A percentile compares a stretch with the other conserved stretches of the same genome.
phyloP scores from a whole-genome alignment of 2,329 filamentous ascomycete genomes.

The Penicillium sp. region DNA sequence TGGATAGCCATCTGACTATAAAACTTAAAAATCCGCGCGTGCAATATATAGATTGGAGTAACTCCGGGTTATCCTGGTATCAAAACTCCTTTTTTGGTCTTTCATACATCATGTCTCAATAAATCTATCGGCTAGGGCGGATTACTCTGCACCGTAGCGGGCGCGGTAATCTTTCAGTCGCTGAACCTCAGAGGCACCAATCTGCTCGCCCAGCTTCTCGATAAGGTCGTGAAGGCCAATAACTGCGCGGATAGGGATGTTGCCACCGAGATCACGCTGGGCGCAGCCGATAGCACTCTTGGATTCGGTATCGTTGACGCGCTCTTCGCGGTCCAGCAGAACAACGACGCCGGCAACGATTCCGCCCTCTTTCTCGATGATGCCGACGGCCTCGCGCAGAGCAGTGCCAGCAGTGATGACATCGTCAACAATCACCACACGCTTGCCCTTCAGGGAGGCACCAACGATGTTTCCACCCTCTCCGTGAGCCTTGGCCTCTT shows the following conservation, averaged over 20 bases:
- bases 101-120: slow-evolving; percentile 15
- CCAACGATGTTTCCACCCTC: slow-evolving; percentile 95
- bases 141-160: slow-evolving; percentile 45
- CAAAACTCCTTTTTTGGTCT: slow-evolving; percentile 20
- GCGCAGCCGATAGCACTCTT: slow-evolving; percentile 87
- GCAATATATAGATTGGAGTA: slow-evolving; percentile 10
- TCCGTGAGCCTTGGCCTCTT: slow-evolving; percentile 94
- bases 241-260: slow-evolving; percentile 80
- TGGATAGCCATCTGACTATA: not conserved
- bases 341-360: slow-evolving; percentile 85
- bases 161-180: slow-evolving; percentile 74
- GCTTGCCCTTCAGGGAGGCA: slow-evolving; percentile 80
- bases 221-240: slow-evolving; percentile 75
- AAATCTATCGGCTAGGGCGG: not conserved
- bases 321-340: slow-evolving; percentile 73
- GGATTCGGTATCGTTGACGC: slow-evolving; percentile 64
- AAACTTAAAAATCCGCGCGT: not conserved
- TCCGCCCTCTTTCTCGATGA: slow-evolving; percentile 85
- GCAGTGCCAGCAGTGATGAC: slow-evolving; percentile 96
- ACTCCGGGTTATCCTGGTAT: slow-evolving; percentile 27
- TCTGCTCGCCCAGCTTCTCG: slow-evolving; percentile 65
- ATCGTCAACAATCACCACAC: slow-evolving; percentile 89
- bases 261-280: slow-evolving; percentile 71
- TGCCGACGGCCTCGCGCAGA: slow-evolving; percentile 86
- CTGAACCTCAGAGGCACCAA: slow-evolving; percentile 65